A percentile compares a stretch with the other conserved stretches of the same genome.
These are phyloP conservation scores for Amylostereum chailletii DNA, from an alignment of 1,284 basidiomycete species.

Conservation along the genomic window DNA sequence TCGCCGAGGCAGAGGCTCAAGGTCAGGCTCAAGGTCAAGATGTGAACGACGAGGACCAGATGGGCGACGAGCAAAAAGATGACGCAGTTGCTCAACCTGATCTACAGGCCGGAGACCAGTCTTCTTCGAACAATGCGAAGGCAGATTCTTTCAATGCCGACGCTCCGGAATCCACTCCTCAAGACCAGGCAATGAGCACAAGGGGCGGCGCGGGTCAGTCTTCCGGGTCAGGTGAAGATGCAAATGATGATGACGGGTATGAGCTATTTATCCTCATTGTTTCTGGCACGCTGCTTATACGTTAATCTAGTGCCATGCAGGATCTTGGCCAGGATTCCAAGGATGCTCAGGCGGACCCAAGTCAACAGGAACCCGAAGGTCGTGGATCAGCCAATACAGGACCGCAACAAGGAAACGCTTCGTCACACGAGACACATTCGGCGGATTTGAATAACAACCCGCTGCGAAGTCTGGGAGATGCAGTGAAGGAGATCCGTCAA, in stretches of 20 bases:
- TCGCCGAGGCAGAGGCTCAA: slow-evolving; percentile 10
- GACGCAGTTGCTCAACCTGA: slow-evolving; percentile 21
- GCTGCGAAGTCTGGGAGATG: slow-evolving; percentile 80
- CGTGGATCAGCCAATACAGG: not conserved
- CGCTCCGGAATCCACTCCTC: slow-evolving; percentile 1
- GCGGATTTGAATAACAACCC: slow-evolving; percentile 40
- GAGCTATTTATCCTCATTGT: not conserved
- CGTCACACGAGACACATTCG: slow-evolving; percentile 31
- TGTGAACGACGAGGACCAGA: not conserved
- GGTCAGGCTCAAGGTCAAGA: not conserved
- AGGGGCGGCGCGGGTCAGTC: slow-evolving; percentile 12
- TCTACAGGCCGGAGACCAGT: slow-evolving; percentile 25
- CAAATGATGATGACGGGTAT: slow-evolving; percentile 8
- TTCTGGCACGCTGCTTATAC: not conserved
- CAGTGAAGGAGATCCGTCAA: slow-evolving; percentile 77
- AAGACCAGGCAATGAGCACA: slow-evolving; percentile 3
- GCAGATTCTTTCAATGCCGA: slow-evolving; percentile 12
- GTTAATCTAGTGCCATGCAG: not conserved
- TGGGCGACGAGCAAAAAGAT: slow-evolving; percentile 5
- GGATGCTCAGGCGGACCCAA: not conserved
- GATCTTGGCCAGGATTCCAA: not conserved
- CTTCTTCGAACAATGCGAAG: slow-evolving; percentile 6
- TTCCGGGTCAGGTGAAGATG: slow-evolving; percentile 6
- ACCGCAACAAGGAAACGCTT: slow-evolving; percentile 34
- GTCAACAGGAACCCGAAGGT: slow-evolving; percentile 6